Conservation (phyloP, 345 rosid genomes). For the Sonneratia alba region DNA sequence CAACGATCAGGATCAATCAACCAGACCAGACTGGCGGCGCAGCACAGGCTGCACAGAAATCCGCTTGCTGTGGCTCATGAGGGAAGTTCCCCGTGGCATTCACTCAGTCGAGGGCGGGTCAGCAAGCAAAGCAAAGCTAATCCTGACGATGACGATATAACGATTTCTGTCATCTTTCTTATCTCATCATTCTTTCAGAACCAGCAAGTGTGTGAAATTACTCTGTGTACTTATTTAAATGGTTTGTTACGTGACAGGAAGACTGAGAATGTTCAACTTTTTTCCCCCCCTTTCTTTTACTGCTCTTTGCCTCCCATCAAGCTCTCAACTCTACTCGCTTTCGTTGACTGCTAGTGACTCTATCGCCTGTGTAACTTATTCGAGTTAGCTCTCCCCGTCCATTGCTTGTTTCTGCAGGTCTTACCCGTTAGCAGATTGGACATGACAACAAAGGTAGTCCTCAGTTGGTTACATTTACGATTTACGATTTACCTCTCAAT, state of each 20-base stretch:
- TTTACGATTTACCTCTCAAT: too few species aligned
- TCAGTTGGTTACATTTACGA: too few species aligned
- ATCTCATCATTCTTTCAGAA: slow-evolving; percentile 4
- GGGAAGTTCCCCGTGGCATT: neutral
- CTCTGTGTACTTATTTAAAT: neutral
- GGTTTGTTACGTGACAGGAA: neutral
- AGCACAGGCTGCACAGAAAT: slow-evolving; percentile 58
- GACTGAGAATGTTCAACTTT: neutral
- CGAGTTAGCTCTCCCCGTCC: too few species aligned
- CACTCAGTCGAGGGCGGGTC: neutral
- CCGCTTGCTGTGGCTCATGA: slow-evolving; percentile 69
- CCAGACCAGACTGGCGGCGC: slow-evolving; percentile 48
- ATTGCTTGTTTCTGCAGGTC: too few species aligned
- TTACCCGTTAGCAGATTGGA: too few species aligned
- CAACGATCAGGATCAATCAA: slow-evolving; percentile 70
- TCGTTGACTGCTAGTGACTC: too few species aligned
- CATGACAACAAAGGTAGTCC: too few species aligned
- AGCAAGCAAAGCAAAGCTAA: slow-evolving; percentile 8
- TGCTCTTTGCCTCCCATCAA: neutral
- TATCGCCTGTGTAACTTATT: too few species aligned
- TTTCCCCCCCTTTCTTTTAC: neutral
- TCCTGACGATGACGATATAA: slow-evolving; percentile 1
- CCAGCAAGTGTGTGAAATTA: slow-evolving; percentile 5
- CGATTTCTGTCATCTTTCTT: slow-evolving; percentile 7
- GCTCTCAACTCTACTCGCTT: neutral